Percentiles rank a stretch among this genome's conserved stretches.
These are phyloP conservation scores for Blastocystis sp. DNA, from an alignment of 352 stramenopile genomes.

Conservation along the genomic window DNA sequence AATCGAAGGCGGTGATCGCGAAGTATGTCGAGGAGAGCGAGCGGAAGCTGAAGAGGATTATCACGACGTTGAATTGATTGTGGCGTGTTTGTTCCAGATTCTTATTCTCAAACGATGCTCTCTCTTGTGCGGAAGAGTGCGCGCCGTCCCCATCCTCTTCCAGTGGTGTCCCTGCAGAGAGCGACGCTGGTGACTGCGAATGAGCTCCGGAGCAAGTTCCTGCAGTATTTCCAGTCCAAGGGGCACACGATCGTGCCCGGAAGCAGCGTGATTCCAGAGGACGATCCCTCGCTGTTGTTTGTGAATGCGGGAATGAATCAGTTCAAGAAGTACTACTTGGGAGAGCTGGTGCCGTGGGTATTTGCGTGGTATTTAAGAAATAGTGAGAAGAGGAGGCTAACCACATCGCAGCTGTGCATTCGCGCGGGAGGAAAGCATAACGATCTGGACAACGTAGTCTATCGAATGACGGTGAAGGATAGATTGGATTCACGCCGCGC, in stretches of 20 bases:
- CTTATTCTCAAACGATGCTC: neutral
- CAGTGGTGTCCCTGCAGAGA: neutral
- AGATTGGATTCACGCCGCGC: conserved; percentile 68
- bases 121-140: neutral
- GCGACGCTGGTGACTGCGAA: conserved; percentile 72
- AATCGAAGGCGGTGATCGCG: conserved; percentile 27
- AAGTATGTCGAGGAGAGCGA: conserved; percentile 43
- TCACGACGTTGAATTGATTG: conserved; percentile 63
- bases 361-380: neutral
- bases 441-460: conserved; percentile 93
- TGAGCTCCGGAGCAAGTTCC: conserved; percentile 74
- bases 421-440: conserved; percentile 95
- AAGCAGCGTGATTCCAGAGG: conserved; percentile 78
- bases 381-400: conserved; percentile 73
- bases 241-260: conserved; percentile 77
- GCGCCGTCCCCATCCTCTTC: neutral
- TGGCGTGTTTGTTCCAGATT: conserved; percentile 28
- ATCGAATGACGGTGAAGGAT: conserved; percentile 80
- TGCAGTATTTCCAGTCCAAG: conserved; percentile 77
- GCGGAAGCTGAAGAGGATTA: conserved; percentile 42
- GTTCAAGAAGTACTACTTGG: conserved; percentile 84
- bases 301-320: conserved; percentile 95
- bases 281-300: conserved; percentile 90
- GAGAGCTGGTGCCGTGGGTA: conserved; percentile 60
- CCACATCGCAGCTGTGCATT: conserved; percentile 92